Conservation (phyloP, 148 eudicot genomes). For the Limonium bicolor region DNA sequence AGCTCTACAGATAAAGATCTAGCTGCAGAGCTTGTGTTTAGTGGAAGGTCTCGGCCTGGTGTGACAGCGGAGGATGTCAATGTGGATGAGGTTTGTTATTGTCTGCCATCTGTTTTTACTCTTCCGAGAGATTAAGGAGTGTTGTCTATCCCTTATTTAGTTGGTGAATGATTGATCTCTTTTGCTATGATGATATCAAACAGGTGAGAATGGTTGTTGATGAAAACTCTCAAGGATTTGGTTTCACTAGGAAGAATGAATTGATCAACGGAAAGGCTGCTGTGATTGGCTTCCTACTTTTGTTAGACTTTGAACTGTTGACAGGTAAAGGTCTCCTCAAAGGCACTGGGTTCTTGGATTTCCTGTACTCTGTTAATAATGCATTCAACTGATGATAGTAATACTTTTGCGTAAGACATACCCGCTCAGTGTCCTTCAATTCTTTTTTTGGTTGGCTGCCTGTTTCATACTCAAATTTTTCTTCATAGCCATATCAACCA, state of each 20-base stretch:
- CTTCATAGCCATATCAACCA: too few relatives aligned
- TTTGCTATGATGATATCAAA: background rate
- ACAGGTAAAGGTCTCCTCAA: slow-evolving; percentile 92
- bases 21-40: slow-evolving; percentile 77
- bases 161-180: background rate
- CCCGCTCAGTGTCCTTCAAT: too few relatives aligned
- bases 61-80: slow-evolving; percentile 76
- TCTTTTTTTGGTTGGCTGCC: too few relatives aligned
- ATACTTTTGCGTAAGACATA: too few relatives aligned
- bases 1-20: slow-evolving; percentile 30
- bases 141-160: background rate
- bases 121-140: too few relatives aligned
- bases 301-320: slow-evolving; percentile 85
- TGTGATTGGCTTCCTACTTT: slow-evolving; percentile 68
- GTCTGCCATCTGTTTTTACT: too few relatives aligned
- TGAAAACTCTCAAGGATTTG: slow-evolving; percentile 63
- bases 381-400: slow-evolving; percentile 67
- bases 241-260: slow-evolving; percentile 68
- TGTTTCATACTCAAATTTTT: too few relatives aligned
- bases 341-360: slow-evolving; percentile 97
- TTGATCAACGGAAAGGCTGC: slow-evolving; percentile 93
- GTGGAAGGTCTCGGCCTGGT: slow-evolving; percentile 94
- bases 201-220: slow-evolving; percentile 92
- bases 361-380: slow-evolving; percentile 55
- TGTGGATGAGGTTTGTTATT: slow-evolving; percentile 75